Base-by-base conservation (phyloP, 2,329 filamentous ascomycete genomes). In the Pseudocercospora macadamiae region DNA sequence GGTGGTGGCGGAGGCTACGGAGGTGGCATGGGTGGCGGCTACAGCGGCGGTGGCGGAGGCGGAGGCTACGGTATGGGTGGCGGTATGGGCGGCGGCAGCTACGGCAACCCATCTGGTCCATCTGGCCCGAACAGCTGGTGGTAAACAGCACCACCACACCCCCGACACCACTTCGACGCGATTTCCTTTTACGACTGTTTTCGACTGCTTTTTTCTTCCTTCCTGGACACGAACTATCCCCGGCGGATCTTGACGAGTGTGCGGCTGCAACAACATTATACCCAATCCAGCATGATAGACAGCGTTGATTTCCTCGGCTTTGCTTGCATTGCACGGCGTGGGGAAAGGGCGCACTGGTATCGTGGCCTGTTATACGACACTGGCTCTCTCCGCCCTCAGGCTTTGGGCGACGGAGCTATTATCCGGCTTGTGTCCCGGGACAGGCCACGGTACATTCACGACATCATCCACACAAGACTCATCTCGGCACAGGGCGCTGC, bases 21-120 rank as follows among this genome's bases (percentile, higher is more conserved):
- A 8, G 55, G 79, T 57, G 76, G 77, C 60, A 79, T 78, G 57
- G 80, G 79, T 59, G 76, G 77, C 61, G 78, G 69, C 60, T 75
- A 57, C 26, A 34, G 47, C 34, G 51, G 49, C 39, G 45, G 57
- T 26, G 49, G 54, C 19, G 36, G 37, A 9, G 53, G 54, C 14
- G 55, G 61, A 30, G 55, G 55, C 28, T 51, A 48, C 9, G 60
- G 77, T 59, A 79, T 78, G 58, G 80, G 79, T 59, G 76, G 77
- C 61, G 78, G 69, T 59, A 75, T 75, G 52, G 78, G 59, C 30
- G 61, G 61, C 30, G 48, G n/a, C n/a, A n/a, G 64, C 64, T 64
- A 65, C 51, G 62, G 63, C 63, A 65, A 64, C 59, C 63, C 63
- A 58, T 58, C 45, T 30, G 64, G 63, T 21, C 57, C 63, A 54